phyloP scores from a whole-genome alignment of 2,329 filamentous ascomycete genomes.

The Verticillium dahliae region DNA sequence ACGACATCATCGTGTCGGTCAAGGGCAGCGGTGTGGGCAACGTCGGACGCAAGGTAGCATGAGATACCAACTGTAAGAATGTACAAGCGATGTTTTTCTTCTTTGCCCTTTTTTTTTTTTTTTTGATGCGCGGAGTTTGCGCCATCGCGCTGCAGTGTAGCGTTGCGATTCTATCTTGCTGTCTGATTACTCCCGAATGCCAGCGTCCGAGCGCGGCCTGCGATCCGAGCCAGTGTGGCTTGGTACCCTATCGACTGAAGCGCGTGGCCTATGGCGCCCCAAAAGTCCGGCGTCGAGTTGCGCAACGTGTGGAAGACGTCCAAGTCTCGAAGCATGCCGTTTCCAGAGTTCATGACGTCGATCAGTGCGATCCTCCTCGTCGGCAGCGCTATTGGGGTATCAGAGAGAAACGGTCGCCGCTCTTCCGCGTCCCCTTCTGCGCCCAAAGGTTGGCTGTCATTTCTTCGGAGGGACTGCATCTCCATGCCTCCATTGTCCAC shows the following conservation, averaged over 20 bases:
- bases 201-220: background rate
- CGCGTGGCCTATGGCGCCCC: conserved; percentile 42
- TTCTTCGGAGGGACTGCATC: conserved; percentile 29
- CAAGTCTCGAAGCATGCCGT: conserved; percentile 47
- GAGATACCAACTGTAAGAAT: conserved; percentile 15
- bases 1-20: conserved; percentile 78
- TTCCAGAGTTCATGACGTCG: conserved; percentile 48
- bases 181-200: conserved; percentile 8
- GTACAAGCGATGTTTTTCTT: background rate
- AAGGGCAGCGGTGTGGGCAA: conserved; percentile 93
- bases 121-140: background rate
- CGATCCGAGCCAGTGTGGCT: conserved; percentile 38
- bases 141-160: background rate
- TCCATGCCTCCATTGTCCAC: conserved; percentile 32
- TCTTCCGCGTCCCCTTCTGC: conserved; percentile 19
- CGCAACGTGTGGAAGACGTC: conserved; percentile 44
- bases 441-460: conserved; percentile 6
- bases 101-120: background rate
- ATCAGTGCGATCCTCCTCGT: conserved; percentile 23
- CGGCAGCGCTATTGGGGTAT: conserved; percentile 3
- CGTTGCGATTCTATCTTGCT: conserved; percentile 1
- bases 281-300: conserved; percentile 37
- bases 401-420: conserved; percentile 15
- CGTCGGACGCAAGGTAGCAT: conserved; percentile 81
- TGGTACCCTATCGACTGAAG: conserved; percentile 49